Base-by-base conservation (phyloP, 2,329 filamentous ascomycete genomes). In the Cladosporium sp. region DNA sequence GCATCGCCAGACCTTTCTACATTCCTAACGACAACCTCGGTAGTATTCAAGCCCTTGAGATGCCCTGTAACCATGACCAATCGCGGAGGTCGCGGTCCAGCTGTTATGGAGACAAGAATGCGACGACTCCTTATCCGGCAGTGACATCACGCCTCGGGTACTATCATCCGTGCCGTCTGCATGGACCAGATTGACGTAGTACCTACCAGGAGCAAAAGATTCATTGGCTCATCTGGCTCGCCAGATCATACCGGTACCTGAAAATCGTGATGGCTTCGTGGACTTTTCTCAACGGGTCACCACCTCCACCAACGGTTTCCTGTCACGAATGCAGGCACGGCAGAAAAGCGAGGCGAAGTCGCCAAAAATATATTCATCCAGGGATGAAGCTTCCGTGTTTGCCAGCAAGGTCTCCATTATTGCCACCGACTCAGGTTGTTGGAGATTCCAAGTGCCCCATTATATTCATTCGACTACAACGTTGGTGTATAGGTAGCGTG, bases 121-220 rank as follows among this genome's bases (percentile, higher is more conserved):
- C 19, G 4, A 18, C n/a, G 13, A 19, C 29, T 4, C 20, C n/a
- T 35, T 6, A 15, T 27, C 32, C n/a, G 19, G 6, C 33, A 7
- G 15, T 48, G 45, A 48, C 35, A 48, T 48, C 45, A 48, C 36
- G n/a, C 29, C 7, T 15, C 43, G 43, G 43, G 12, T 15, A 13
- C 8, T 47, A 19, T 19, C n/a, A 38, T 2, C 43, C 43, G 43
- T 47, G 43, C 43, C 22, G 25, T 30, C 20, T 5, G 18, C 15
- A 36, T 48, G 45, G 45, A 48, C 18, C 36, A 18, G 22, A 25
- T 40, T 48, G 45, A 39, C 45, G 36, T 48, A 48, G 35, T 11
- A n/a, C 25, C 19, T 16, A 15, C 13, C 32, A 35, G 15, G 12
- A n/a, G 32, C 45, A 33, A 15, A n/a, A 20, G n/a, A 16, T 35